These are phyloP conservation scores for Gomphus bonarii DNA, from an alignment of 1,284 basidiomycete species.

Conservation along the genomic window DNA sequence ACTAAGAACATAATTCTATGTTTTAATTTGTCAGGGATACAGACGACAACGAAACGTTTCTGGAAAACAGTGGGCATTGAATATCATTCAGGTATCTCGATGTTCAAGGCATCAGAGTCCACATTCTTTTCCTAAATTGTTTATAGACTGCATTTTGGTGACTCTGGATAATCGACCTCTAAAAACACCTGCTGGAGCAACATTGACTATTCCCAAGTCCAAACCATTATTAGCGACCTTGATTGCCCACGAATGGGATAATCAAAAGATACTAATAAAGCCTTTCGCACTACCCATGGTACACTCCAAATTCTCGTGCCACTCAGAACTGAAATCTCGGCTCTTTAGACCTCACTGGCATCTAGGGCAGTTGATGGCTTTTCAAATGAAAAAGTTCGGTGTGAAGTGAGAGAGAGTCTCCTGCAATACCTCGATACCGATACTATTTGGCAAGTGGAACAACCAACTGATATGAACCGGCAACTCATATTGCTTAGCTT, in stretches of 20 bases:
- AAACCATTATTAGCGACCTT: conserved; percentile 72
- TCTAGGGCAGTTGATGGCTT: conserved; percentile 85
- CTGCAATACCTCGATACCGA: conserved; percentile 91
- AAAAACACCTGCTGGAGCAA: conserved; percentile 79
- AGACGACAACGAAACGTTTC: conserved; percentile 77
- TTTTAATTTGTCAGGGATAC: conserved; percentile 55
- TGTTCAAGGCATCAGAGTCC: neutral
- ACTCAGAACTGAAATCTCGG: neutral
- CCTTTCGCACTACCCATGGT: conserved; percentile 90
- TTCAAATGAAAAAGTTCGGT: conserved; percentile 41
- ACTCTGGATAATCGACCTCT: conserved; percentile 80
- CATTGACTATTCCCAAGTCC: conserved; percentile 60
- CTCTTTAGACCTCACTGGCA: conserved; percentile 73
- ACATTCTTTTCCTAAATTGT: neutral
- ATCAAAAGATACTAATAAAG: conserved; percentile 79
- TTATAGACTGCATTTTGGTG: conserved; percentile 46
- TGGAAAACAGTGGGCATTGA: conserved; percentile 83
- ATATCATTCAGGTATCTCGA: conserved; percentile 34
- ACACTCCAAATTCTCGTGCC: conserved; percentile 19
- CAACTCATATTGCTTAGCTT: conserved; percentile 44
- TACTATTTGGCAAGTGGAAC: conserved; percentile 70
- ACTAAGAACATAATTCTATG: neutral
- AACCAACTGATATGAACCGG: neutral
- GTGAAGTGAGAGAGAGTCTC: conserved; percentile 63
- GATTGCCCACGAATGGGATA: conserved; percentile 94